Conservation (phyloP, 2,329 filamentous ascomycete species). For the Arachnomyces sp. region DNA sequence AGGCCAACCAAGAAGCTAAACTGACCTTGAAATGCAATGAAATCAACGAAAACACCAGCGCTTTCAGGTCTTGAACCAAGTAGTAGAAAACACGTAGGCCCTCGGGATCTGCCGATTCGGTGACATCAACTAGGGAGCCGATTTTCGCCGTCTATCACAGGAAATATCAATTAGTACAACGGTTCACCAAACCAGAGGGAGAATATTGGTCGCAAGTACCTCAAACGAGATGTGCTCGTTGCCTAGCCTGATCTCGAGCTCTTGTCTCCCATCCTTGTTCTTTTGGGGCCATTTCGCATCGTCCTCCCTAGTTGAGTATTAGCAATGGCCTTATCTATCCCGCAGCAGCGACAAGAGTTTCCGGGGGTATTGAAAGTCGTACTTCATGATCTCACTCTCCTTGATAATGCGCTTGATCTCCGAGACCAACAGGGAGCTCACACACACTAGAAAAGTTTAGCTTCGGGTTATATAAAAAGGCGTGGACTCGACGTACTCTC, state of each 20-base stretch:
- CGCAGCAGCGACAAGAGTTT: not conserved
- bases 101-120: conserved; percentile 90
- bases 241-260: conserved; percentile 87
- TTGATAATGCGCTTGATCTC: conserved; percentile 98
- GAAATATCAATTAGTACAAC: conserved; percentile 1
- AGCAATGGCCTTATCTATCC: conserved; percentile 13
- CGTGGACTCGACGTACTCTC: conserved; percentile 62
- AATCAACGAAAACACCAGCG: conserved; percentile 91
- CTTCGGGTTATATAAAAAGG: not conserved
- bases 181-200: not conserved
- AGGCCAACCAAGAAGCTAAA: conserved; percentile 4
- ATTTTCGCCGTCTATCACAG: conserved; percentile 81
- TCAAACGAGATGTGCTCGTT: conserved; percentile 98
- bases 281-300: conserved; percentile 98
- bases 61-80: conserved; percentile 93
- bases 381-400: conserved; percentile 96
- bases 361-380: conserved; percentile 23
- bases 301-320: conserved; percentile 62
- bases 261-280: conserved; percentile 96
- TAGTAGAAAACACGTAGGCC: conserved; percentile 97
- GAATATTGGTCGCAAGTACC: conserved; percentile 42
- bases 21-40: conserved; percentile 88
- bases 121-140: conserved; percentile 91
- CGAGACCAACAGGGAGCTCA: conserved; percentile 79
- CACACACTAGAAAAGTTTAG: conserved; percentile 63